Evolutionary conservation across 2,329 filamentous ascomycete species (phyloP), one percentile per base, ranked within the genome.

Genomic region (Colletotrichum brevisporum): DNA sequence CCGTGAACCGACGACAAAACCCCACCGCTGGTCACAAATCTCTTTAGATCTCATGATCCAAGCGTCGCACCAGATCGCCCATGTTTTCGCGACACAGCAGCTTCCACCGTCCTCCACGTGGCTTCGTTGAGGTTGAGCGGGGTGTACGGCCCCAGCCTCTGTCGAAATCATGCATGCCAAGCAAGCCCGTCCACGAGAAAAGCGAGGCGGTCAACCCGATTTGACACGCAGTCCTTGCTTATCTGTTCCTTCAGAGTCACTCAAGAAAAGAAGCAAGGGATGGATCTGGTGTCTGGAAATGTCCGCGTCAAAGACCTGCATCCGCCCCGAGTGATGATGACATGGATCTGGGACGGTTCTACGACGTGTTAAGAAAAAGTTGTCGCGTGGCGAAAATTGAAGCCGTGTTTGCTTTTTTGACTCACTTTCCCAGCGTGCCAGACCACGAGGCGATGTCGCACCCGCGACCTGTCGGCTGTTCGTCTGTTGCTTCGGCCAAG

Each of bases 381-480:
- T 50, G 53, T 60, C 66, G 66, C 66, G 66, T 69, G 66, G 66
- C 66, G 53, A 65, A 66, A 57, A 24, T 24, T 50, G 55, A 43
- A 47, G 21, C 31, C 31, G 2, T 9, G 31, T 12, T 36, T 36
- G 31, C 31, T 36, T 36, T 36, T 36, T 36, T 66, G 61, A 52
- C 50, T 56, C 62, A 69, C 54, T 26, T 60, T 41, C 18, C 43
- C 66, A 66, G 66, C 54, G 50, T 66, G 62, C 66, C 66, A 69
- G 55, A 66, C 66, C 66, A 69, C 66, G 66, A 69, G 66, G 66
- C 36, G 26, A 60, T 36, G 62, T 69, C 15, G 50, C 55, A 69
- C 66, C 21, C 31, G 41, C 55, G 60, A 18, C 48, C 18, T 41
- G 36, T 52, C 26, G 26, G n/a, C 31, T 36, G n/a, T 24, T 55